Base-by-base conservation (phyloP, 441 rosid species). In the Corymbia citriodora region DNA sequence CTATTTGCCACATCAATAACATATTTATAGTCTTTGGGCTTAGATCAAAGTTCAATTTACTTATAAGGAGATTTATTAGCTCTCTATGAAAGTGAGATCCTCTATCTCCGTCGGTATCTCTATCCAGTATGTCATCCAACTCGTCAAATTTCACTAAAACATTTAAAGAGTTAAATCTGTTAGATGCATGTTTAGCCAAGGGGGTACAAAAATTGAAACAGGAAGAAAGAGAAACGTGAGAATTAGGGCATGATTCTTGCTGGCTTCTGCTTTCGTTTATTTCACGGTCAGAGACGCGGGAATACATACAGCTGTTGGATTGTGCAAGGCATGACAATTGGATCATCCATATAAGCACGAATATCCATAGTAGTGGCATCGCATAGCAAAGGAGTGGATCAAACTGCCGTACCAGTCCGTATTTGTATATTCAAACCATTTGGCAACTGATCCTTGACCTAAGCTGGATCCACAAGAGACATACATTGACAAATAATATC, bases 91-190 rank as follows among this genome's bases (percentile, higher is more conserved):
- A 25, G 50, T 61, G 50, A 74, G 83, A 74, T 74, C 83, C 29
- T 74, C 29, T 40, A 40, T 74, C 83, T 7, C 29, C 9, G 50
- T 21, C 3, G 9, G 16, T 14, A 23, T 79, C n/a, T 11, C 17
- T 40, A 13, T 74, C 11, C 10, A 1, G 9, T 79, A 6, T 6
- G 9, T 79, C 3, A 23, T 79, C 15, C n/a, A 12, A 21, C 1
- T 12, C 1, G 1, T 12, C n/a, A 45, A 25, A 79, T 23, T 2
- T 45, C 1, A 0, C 1, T 13, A 11, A 1, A 7, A 4, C 9
- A 72, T 79, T 79, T 1, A 5, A 12, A 12, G 45, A 79, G n/a
- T 13, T 40, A 21, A 79, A 79, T 10, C 0, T 0, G 1, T 8
- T 23, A 3, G 10, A 21, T 12, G 52, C 15, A 48, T 81, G 53